Conservation (phyloP, 306 rosid species). For the Mimosa bimucronata region DNA sequence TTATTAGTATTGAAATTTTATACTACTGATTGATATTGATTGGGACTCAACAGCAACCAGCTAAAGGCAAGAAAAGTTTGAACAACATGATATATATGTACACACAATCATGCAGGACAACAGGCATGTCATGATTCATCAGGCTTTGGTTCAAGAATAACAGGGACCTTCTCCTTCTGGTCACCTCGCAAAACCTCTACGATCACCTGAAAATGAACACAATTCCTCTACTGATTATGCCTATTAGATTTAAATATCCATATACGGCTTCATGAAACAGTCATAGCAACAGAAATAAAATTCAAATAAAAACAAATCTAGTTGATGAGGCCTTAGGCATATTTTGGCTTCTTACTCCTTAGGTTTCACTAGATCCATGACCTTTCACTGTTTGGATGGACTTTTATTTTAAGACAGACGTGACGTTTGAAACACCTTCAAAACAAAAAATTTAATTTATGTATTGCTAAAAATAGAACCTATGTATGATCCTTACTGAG, state of each 20-base stretch:
- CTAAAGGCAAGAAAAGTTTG: neutral
- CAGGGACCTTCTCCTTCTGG: neutral
- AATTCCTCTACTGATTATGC: neutral
- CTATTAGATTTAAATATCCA: neutral
- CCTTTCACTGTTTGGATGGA: neutral
- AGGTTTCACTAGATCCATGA: neutral
- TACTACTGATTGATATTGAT: neutral
- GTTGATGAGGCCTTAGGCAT: neutral
- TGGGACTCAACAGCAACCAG: neutral
- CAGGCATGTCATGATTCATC: slow-evolving; percentile 3
- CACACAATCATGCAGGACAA: neutral
- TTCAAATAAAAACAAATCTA: neutral
- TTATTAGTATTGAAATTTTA: neutral
- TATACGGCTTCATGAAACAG: neutral
- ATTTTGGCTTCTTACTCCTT: neutral
- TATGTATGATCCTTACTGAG: neutral
- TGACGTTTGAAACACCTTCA: neutral
- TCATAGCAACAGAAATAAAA: too few species aligned
- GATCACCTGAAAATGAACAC: neutral
- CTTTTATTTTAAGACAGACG: slow-evolving; percentile 6
- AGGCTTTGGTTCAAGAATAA: slow-evolving; percentile 4
- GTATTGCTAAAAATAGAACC: neutral
- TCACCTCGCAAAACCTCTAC: neutral
- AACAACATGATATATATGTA: neutral
- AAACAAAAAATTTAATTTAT: neutral